Conservation (phyloP, 345 rosid species). For the Ceriops tagal region DNA sequence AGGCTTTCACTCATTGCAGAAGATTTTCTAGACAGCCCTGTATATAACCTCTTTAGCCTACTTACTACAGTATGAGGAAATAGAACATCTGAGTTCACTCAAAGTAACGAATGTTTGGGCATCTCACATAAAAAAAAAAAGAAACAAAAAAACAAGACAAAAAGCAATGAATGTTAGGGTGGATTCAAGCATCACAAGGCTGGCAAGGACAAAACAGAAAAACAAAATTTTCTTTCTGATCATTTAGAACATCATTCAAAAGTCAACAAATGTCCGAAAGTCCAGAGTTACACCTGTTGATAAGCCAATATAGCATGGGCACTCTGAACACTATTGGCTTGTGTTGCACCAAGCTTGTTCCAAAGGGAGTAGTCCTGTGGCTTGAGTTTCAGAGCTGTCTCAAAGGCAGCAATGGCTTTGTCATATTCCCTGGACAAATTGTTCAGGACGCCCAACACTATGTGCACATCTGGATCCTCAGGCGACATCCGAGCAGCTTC, state of each 20-base stretch:
- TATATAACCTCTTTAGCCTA: too few species aligned
- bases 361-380: conserved; percentile 98
- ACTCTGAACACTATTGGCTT: conserved; percentile 98
- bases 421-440: conserved; percentile 92
- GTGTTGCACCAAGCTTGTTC: conserved; percentile 99
- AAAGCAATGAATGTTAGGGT: too few species aligned
- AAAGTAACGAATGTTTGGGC: too few species aligned
- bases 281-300: conserved; percentile 56
- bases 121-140: too few species aligned
- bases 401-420: conserved; percentile 78
- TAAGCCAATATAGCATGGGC: conserved; percentile 97
- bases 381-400: conserved; percentile 76
- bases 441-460: conserved; percentile 88
- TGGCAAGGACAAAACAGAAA: too few species aligned
- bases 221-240: not conserved
- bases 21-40: too few species aligned
- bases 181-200: too few species aligned
- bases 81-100: too few species aligned
- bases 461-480: conserved; percentile 97
- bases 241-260: not conserved
- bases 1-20: too few species aligned
- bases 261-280: not conserved
- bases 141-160: too few species aligned
- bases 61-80: too few species aligned
- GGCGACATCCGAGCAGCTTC: conserved; percentile 91